These are phyloP conservation scores for Sordaria brevicollis DNA, from an alignment of 495 filamentous ascomycete genomes.

Conservation along the genomic window DNA sequence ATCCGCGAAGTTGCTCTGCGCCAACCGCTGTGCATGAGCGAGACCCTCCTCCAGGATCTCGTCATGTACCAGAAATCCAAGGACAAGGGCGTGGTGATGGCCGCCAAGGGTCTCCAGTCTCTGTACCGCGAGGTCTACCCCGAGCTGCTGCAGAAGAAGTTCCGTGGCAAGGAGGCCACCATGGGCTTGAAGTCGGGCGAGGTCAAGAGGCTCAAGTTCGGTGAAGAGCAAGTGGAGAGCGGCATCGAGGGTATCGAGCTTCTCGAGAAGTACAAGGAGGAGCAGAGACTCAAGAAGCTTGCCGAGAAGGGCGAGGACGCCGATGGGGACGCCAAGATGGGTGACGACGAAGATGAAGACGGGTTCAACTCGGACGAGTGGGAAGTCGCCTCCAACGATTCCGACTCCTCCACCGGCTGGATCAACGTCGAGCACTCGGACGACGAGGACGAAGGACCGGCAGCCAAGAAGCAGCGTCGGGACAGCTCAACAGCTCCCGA, in stretches of 20 bases:
- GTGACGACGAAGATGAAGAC: conserved; percentile 43
- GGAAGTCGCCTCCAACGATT: conserved; percentile 74
- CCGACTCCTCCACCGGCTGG: conserved; percentile 76
- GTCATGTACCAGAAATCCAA: conserved; percentile 95
- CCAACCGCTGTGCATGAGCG: conserved; percentile 90
- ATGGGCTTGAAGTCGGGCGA: conserved; percentile 66
- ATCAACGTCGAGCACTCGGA: conserved; percentile 73
- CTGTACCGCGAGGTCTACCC: conserved; percentile 86
- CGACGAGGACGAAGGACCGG: conserved; percentile 56
- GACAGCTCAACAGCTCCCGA: conserved; percentile 14
- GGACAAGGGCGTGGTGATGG: conserved; percentile 97
- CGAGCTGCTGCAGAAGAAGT: conserved; percentile 79
- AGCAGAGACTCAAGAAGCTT: conserved; percentile 64
- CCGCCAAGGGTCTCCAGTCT: conserved; percentile 77
- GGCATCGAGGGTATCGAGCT: conserved; percentile 90
- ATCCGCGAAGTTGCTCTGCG: conserved; percentile 89
- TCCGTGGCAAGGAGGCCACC: conserved; percentile 86
- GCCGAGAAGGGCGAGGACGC: conserved; percentile 46
- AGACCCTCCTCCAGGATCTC: conserved; percentile 90
- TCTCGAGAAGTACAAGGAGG: conserved; percentile 86
- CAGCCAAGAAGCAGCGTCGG: conserved; percentile 47
- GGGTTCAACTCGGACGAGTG: conserved; percentile 70
- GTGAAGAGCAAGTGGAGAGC: conserved; percentile 58
- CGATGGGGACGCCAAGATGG: conserved; percentile 14
- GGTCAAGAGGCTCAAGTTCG: conserved; percentile 63